A percentile compares a stretch with the other conserved stretches of the same genome.
phyloP scores from a whole-genome alignment of 768 basidiomycete species.

The Podaxis rugospora region DNA sequence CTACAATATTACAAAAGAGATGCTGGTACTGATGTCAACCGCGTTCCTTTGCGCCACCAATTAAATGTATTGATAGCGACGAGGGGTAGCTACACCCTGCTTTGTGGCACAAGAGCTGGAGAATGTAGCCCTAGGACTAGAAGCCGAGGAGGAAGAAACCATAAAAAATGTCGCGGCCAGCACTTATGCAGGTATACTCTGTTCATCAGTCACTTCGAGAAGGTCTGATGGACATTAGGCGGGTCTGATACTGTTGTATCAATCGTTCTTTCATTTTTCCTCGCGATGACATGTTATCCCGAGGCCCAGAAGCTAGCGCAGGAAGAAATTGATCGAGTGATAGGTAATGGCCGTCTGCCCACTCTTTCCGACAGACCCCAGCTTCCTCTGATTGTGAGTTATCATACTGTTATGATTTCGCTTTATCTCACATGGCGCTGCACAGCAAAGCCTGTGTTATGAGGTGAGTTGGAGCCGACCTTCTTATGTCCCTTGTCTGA shows the following conservation, averaged over 20 bases:
- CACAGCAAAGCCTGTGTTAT: constrained; percentile 25
- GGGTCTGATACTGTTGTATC: constrained; percentile 35
- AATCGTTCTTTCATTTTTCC: constrained; percentile 31
- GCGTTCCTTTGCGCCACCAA: background rate
- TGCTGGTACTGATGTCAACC: constrained; percentile 20
- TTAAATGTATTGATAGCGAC: constrained; percentile 15
- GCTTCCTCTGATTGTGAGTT: constrained; percentile 34
- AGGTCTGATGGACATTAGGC: constrained; percentile 11
- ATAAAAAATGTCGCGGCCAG: constrained; percentile 41
- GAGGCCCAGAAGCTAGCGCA: constrained; percentile 33
- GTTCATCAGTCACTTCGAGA: background rate
- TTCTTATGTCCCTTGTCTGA: background rate
- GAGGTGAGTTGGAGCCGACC: constrained; percentile 15
- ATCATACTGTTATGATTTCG: background rate
- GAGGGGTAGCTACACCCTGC: constrained; percentile 26
- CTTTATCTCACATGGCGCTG: background rate
- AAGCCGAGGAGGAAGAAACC: constrained; percentile 27
- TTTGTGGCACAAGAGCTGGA: constrained; percentile 35
- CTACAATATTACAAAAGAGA: constrained; percentile 33
- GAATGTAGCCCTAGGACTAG: constrained; percentile 17
- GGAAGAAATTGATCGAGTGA: constrained; percentile 30
- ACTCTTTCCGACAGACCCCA: constrained; percentile 30
- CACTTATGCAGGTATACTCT: constrained; percentile 32
- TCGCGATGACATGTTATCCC: constrained; percentile 36
- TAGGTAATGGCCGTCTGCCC: constrained; percentile 30